Evolutionary conservation across 441 rosid genomes (phyloP).

Genomic region (Erodium trifolium): DNA sequence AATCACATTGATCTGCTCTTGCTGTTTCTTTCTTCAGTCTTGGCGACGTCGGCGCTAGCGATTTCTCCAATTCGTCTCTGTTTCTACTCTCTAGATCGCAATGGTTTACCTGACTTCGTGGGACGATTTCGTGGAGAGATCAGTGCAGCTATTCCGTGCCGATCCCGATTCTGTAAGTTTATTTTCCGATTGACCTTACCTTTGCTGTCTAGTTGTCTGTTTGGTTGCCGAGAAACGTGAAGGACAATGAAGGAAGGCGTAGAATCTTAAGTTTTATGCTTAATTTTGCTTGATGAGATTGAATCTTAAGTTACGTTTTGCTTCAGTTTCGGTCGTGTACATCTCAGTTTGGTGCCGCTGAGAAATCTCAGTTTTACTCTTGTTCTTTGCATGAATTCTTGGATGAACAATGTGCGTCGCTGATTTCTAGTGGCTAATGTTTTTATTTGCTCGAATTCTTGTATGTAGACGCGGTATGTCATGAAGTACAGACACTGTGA

Average conservation of each 20-base stretch:
- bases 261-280: background rate
- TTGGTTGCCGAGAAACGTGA: slow-evolving; percentile 12
- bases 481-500: slow-evolving; percentile 89
- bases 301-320: background rate
- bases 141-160: slow-evolving; percentile 70
- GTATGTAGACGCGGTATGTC: slow-evolving; percentile 64
- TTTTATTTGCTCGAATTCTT: background rate
- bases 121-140: slow-evolving; percentile 89
- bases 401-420: background rate
- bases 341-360: background rate
- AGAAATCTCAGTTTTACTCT: background rate
- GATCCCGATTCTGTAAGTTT: slow-evolving; percentile 77
- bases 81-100: background rate
- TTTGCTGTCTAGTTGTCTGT: slow-evolving; percentile 13
- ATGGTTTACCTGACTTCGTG: slow-evolving; percentile 77
- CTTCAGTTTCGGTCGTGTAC: background rate
- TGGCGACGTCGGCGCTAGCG: background rate
- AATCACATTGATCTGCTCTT: background rate
- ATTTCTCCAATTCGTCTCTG: no score
- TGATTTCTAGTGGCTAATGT: slow-evolving; percentile 5
- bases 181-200: background rate
- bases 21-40: background rate
- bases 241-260: background rate
- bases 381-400: no score
- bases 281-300: background rate